A percentile compares a stretch with the other conserved stretches of the same genome.
Evolutionary conservation across 805 yeast species (phyloP).

Genomic region (Kazachstania psychrophila): DNA sequence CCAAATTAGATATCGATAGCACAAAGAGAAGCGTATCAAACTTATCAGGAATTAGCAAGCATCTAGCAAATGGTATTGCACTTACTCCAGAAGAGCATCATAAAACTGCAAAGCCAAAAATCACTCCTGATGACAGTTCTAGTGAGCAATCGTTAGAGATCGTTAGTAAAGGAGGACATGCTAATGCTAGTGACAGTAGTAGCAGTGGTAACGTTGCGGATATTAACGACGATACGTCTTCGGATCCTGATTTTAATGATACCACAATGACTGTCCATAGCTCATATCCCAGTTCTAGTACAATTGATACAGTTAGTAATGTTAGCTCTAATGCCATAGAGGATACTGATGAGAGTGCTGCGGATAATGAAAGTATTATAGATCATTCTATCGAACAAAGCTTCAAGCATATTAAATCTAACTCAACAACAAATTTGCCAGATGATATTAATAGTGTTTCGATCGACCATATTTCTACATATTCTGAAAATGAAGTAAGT

Average conservation of each 20-base stretch:
- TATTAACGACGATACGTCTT: slow-evolving; percentile 6
- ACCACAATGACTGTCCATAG: too few species aligned
- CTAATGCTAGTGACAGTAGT: background rate
- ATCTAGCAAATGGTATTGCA: too few species aligned
- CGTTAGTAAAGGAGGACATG: background rate
- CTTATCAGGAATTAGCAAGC: too few species aligned
- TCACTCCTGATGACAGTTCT: too few species aligned
- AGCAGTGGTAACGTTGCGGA: slow-evolving; percentile 7
- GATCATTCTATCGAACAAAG: background rate
- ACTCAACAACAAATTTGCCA: slow-evolving; percentile 1
- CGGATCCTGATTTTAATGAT: background rate
- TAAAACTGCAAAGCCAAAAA: background rate
- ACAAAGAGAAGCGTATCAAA: too few species aligned
- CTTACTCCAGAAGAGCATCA: background rate
- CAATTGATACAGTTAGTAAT: too few species aligned
- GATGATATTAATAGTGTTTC: slow-evolving; percentile 9
- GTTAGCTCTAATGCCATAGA: too few species aligned
- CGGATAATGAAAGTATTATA: background rate
- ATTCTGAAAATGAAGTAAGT: background rate
- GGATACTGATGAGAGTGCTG: too few species aligned
- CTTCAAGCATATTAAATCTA: background rate
- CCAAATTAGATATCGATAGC: too few species aligned
- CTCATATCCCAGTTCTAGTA: too few species aligned
- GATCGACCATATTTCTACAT: slow-evolving; percentile 1
- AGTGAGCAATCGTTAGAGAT: too few species aligned